Base-by-base conservation (phyloP, 164 flowering plant genomes). In the Saururus chinensis region DNA sequence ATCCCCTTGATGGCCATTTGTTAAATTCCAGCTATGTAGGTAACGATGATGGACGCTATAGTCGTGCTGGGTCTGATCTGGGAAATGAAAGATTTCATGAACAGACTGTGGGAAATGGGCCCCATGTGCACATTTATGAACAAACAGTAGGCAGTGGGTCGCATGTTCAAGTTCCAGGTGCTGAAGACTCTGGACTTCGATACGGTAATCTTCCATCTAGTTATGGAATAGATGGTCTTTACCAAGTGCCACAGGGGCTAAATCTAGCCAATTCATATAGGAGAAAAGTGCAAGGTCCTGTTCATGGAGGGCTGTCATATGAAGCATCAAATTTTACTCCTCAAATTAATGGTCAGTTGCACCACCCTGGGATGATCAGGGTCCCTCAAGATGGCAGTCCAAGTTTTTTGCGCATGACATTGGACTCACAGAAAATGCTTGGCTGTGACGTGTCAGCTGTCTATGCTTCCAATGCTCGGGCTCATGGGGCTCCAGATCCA, bases 51-150 rank as follows among this genome's bases (percentile, higher is more conserved):
- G 79, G 71, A 22, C 78, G 82, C 14, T 67, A 73, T 59, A 57
- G 62, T n/a, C 77, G 74, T 66, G 21, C 75, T 69, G 85, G 83
- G 22, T 69, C 60, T 60, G 95, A 89, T 49, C 35, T 77, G 66
- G 82, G 82, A 7, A 76, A 64, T 67, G 96, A 85, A 64, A 75
- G 72, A 55, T 70, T 78, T 62, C 85, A 71, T 69, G 90, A 86
- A 53, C 88, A 71, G 67, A 62, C 74, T 64, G 66, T 66, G 40
- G 77, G 76, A 41, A 17, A 51, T 61, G 70, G 60, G 10, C 70
- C 49, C 49, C 84, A 77, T 66, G 51, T 73, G 26, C 85, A 76
- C 12, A 23, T 78, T 63, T 84, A 72, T 65, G 90, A 86, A 56
- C 89, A 73, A 68, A 62, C 75, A 64, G 67, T 66, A 40, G 77